Percentiles rank a stretch among this genome's conserved stretches.
phyloP scores from a whole-genome alignment of 345 rosid species.

The Pseudoturritis turrita region DNA sequence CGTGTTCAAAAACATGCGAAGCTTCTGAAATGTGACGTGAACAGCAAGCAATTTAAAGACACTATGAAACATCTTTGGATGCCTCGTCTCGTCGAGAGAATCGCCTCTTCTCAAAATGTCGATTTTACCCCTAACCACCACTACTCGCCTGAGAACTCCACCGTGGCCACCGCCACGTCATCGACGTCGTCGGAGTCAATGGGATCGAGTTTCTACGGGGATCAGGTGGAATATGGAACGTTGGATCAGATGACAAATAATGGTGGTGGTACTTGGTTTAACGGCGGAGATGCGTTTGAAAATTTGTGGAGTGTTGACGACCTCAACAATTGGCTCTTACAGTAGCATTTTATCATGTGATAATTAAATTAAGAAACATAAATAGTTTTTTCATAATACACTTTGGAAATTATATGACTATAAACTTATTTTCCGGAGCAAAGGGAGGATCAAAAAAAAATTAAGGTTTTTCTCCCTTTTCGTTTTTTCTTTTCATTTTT shows the following conservation, averaged over 20 bases:
- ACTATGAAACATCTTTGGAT: conserved; percentile 46
- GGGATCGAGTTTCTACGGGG: not conserved
- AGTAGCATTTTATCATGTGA: not conserved
- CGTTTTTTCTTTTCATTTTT: not conserved
- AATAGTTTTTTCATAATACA: not conserved
- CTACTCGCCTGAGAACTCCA: conserved; percentile 4
- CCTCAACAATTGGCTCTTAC: conserved; percentile 12
- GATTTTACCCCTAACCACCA: not conserved
- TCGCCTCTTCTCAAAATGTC: not conserved
- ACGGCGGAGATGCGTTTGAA: not conserved
- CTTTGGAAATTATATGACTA: not conserved
- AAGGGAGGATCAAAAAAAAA: not conserved
- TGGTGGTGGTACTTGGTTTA: not conserved
- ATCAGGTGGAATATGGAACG: not conserved
- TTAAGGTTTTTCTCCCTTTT: not conserved
- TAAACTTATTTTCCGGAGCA: not conserved
- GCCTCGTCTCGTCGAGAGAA: conserved; percentile 36
- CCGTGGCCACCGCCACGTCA: not conserved
- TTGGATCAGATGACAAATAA: not conserved
- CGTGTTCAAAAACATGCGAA: conserved; percentile 64
- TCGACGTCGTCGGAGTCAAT: not conserved
- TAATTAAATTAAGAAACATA: not conserved
- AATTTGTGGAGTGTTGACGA: conserved; percentile 21
- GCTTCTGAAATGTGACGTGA: conserved; percentile 51
- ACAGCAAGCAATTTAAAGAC: conserved; percentile 52